These are phyloP conservation scores for Colletotrichum orbiculare DNA, from an alignment of 2,329 filamentous ascomycete genomes.

Conservation along the genomic window DNA sequence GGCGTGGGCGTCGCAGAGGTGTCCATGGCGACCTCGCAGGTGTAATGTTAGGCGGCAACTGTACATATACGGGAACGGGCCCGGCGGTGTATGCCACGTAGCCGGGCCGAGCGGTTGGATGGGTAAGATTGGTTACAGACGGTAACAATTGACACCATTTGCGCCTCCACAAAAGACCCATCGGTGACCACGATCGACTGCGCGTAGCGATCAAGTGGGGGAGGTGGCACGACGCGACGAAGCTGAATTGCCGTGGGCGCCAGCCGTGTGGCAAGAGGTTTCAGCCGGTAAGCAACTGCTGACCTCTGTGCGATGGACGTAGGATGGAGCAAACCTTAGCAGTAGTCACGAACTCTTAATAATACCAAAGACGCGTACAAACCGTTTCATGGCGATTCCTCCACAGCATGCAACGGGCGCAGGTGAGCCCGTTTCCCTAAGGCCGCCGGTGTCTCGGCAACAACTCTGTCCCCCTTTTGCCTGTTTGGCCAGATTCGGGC, in stretches of 20 bases:
- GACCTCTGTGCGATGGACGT: neutral
- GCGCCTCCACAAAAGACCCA: slow-evolving; percentile 1
- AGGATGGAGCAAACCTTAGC: neutral
- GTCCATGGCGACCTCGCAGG: neutral
- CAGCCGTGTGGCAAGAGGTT: slow-evolving; percentile 17
- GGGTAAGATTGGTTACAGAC: slow-evolving; percentile 19
- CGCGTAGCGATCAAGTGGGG: slow-evolving; percentile 3
- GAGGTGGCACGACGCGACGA: slow-evolving; percentile 7
- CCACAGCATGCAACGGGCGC: neutral
- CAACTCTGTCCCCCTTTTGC: neutral
- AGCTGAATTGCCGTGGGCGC: slow-evolving; percentile 13
- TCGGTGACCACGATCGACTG: slow-evolving; percentile 13
- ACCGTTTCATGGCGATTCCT: slow-evolving; percentile 5
- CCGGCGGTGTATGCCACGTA: slow-evolving; percentile 1
- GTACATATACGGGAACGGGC: slow-evolving; percentile 25
- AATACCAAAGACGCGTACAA: slow-evolving; percentile 12
- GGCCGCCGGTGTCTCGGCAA: neutral
- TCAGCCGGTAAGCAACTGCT: neutral
- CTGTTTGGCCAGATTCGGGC: slow-evolving; percentile 1
- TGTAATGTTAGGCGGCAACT: slow-evolving; percentile 22
- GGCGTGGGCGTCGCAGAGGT: neutral
- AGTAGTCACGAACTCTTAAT: slow-evolving; percentile 11
- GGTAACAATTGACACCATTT: slow-evolving; percentile 14
- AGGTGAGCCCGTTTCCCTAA: neutral
- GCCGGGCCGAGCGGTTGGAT: neutral